These are phyloP conservation scores for Hericium rajendrae DNA, from an alignment of 768 basidiomycete species.

Conservation along the genomic window DNA sequence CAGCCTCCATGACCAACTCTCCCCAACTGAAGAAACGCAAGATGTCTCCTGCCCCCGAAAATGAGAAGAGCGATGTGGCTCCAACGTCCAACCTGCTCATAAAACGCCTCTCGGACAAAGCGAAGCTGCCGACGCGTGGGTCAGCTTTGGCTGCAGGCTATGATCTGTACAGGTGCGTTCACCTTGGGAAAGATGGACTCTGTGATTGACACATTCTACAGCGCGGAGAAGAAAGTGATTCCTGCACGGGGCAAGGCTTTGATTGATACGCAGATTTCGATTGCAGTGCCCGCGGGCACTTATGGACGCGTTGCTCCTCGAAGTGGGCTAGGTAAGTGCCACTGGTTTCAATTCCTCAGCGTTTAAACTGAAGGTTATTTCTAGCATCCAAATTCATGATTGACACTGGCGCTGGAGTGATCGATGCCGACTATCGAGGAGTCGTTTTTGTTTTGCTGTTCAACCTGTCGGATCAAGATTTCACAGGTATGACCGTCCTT, in stretches of 20 bases:
- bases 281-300: conserved; percentile 87
- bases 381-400: conserved; percentile 96
- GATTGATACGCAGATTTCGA: conserved; percentile 83
- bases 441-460: conserved; percentile 85
- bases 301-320: conserved; percentile 97
- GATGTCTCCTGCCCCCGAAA: conserved; percentile 32
- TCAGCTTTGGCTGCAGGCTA: conserved; percentile 86
- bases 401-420: conserved; percentile 93
- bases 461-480: conserved; percentile 86
- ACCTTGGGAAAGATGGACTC: neutral
- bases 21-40: conserved; percentile 47
- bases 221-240: conserved; percentile 76
- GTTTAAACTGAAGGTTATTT: neutral
- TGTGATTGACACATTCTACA: conserved; percentile 19
- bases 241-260: conserved; percentile 90
- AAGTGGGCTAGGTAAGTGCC: conserved; percentile 71
- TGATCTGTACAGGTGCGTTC: conserved; percentile 80
- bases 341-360: neutral
- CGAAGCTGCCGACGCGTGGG: conserved; percentile 78
- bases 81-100: conserved; percentile 56
- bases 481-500: conserved; percentile 45
- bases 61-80: conserved; percentile 21
- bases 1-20: neutral
- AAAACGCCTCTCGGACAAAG: conserved; percentile 77
- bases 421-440: conserved; percentile 95